Percentiles rank a stretch among this genome's conserved stretches.
Evolutionary conservation across 140 eudicot species (phyloP).

Genomic region (Bidens hawaiensis): DNA sequence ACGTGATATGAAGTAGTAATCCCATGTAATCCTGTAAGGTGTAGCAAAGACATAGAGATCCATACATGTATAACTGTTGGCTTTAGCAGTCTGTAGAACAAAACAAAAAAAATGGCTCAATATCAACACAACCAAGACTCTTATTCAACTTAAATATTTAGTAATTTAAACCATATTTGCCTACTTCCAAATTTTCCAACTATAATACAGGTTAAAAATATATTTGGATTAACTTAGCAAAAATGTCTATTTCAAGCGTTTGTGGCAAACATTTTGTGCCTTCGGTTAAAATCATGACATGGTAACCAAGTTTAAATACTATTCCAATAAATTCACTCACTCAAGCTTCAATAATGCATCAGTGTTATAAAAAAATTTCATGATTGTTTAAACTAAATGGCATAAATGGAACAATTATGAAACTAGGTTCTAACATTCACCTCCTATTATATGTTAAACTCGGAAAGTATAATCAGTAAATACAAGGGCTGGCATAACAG

Average conservation of each 20-base stretch:
- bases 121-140: not conserved
- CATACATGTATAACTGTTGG: constrained; percentile 97
- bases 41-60: constrained; percentile 98
- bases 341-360: not conserved
- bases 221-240: not conserved
- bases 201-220: not conserved
- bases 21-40: constrained; percentile 96
- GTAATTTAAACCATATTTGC: not conserved
- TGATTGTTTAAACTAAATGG: not conserved
- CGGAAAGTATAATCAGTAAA: not conserved
- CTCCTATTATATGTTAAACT: not conserved
- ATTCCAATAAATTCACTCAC: no score
- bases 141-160: not conserved
- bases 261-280: not conserved
- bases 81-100: constrained; percentile 63
- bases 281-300: not conserved
- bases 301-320: not conserved
- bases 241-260: not conserved
- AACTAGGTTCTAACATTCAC: not conserved
- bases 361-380: no score
- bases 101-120: not conserved
- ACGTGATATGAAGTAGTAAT: constrained; percentile 76
- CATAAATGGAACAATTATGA: not conserved
- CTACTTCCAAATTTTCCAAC: not conserved
- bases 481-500: no score